phyloP scores from a whole-genome alignment of 352 stramenopile genomes.

The Phytophthora uliginosa region DNA sequence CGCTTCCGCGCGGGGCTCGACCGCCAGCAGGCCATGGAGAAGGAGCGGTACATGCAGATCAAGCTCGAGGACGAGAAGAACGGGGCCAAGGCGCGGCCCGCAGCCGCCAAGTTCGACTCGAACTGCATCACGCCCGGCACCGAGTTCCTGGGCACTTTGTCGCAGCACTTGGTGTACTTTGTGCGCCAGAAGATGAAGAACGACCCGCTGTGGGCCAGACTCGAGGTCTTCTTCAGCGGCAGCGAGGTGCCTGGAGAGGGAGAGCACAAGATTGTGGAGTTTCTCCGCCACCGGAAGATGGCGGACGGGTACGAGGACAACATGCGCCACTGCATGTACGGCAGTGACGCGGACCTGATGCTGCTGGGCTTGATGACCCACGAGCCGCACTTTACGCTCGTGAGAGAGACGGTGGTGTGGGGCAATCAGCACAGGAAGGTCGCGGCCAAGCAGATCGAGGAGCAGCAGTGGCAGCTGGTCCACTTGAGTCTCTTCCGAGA shows the following conservation, averaged over 20 bases:
- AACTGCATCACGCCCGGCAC: slow-evolving; percentile 99
- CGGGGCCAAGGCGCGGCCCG: slow-evolving; percentile 29
- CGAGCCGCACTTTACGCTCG: slow-evolving; percentile 98
- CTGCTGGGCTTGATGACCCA: slow-evolving; percentile 98
- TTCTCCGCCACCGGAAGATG: slow-evolving; percentile 96
- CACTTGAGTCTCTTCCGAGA: slow-evolving; percentile 98
- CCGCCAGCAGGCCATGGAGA: slow-evolving; percentile 74
- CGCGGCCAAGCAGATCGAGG: slow-evolving; percentile 92
- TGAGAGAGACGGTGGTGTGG: slow-evolving; percentile 99
- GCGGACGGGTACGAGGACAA: slow-evolving; percentile 95
- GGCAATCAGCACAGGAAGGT: slow-evolving; percentile 65
- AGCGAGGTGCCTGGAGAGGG: slow-evolving; percentile 99
- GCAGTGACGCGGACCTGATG: slow-evolving; percentile 99
- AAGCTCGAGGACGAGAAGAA: slow-evolving; percentile 86
- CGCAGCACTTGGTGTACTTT: slow-evolving; percentile 91
- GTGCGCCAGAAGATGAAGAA: slow-evolving; percentile 97
- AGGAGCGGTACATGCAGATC: slow-evolving; percentile 77
- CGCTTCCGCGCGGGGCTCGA: slow-evolving; percentile 94
- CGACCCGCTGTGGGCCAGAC: slow-evolving; percentile 96
- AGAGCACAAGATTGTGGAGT: slow-evolving; percentile 99
- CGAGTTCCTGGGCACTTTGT: slow-evolving; percentile 98
- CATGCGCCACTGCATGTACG: slow-evolving; percentile 99
- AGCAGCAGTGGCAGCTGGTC: slow-evolving; percentile 98
- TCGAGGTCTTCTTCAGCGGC: slow-evolving; percentile 98
- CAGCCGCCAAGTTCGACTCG: slow-evolving; percentile 96